Evolutionary conservation across 139 green algal species (phyloP), one percentile per base, ranked within the genome.

Genomic region (Chlamydomonas incerta): DNA sequence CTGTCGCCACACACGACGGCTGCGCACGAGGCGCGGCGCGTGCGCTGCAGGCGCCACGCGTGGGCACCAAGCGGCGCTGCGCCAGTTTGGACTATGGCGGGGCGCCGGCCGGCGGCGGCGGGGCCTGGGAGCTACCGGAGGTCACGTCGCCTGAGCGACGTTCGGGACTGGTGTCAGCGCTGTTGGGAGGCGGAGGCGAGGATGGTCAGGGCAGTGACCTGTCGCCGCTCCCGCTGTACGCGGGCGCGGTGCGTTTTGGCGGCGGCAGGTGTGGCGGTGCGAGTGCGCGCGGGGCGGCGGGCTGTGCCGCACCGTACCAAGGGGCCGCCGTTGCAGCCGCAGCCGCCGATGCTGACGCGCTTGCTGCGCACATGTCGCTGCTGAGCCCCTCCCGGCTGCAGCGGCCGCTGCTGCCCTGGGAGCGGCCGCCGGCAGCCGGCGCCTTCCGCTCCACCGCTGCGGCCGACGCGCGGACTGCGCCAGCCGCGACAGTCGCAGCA

Each of bases 61-160:
- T 31, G 17, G 62, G 62, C 37, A 14, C 20, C 2, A 83, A 83
- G 37, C 76, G 76, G 35, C 76, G 76, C 58, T 83, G 62, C 62
- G 62, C 5, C 0, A 83, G 76, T 34, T 29, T 71, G 14, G 76
- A 83, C 28, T 0, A 41, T 3, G 76, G 60, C 21, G 62, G 20
- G 34, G 60, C 33, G 0, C 5, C 3, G 31, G 74, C n/a, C 74
- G n/a, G 33, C 34, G 62, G 62, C 31, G n/a, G 21, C 74, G 55
- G 55, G 21, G 55, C n/a, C 0, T 33, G 33, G 34, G 74, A 57
- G 0, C 34, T 57, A 37, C 58, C 35, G 28, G 74, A 82, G 28
- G 74, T 82, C 58, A 82, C 74, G 74, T 82, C 74, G 23, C 74
- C 74, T 35, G 57, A 58, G 58, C 34, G 74, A 26, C 69, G 35